phyloP scores from a whole-genome alignment of 208 protist genomes.

The Trypanosomatidae sp. region DNA sequence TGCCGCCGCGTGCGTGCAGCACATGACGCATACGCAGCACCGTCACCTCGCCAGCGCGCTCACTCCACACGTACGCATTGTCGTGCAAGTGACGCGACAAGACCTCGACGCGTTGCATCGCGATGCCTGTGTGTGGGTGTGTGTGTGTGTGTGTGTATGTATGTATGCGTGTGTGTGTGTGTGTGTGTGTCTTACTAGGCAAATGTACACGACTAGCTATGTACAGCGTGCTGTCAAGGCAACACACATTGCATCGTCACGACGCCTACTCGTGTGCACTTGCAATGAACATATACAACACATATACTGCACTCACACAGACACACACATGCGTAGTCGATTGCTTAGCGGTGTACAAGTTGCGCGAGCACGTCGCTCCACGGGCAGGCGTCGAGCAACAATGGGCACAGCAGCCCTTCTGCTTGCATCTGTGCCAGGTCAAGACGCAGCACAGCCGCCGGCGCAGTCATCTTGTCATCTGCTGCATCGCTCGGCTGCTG shows the following conservation, averaged over 20 bases:
- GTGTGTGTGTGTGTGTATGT: conserved; percentile 5
- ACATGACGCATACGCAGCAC: conserved; percentile 26
- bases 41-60: conserved; percentile 18
- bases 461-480: background rate
- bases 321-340: background rate
- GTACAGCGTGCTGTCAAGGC: background rate
- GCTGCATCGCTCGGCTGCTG: background rate
- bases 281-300: background rate
- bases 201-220: background rate
- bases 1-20: conserved; percentile 15
- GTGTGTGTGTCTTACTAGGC: background rate
- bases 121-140: background rate
- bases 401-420: conserved; percentile 32
- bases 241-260: background rate
- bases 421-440: too few relatives aligned
- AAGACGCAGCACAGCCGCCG: too few relatives aligned
- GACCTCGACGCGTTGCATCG: conserved; percentile 7
- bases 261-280: background rate
- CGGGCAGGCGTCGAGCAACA: conserved; percentile 45
- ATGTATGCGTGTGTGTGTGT: conserved; percentile 1
- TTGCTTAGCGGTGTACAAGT: background rate
- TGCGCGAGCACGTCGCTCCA: conserved; percentile 23
- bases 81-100: conserved; percentile 26
- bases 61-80: conserved; percentile 31
- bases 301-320: background rate